phyloP scores from a whole-genome alignment of 2,329 filamentous ascomycete species.

The Mycogone perniciosa region DNA sequence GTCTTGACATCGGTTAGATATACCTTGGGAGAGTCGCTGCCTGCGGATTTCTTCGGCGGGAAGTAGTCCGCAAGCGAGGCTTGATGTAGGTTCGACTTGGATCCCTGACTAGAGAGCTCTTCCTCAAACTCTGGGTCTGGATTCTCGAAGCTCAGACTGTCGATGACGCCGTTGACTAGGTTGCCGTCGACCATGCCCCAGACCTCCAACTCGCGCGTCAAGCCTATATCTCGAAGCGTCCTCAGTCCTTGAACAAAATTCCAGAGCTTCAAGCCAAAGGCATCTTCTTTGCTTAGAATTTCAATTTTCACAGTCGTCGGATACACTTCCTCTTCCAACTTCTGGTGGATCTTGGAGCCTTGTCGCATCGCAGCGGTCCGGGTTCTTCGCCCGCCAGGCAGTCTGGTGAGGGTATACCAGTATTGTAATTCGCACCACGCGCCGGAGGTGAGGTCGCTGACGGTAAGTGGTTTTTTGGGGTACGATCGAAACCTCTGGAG shows the following conservation, averaged over 20 bases:
- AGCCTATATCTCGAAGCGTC: constrained; percentile 61
- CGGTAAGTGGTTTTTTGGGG: constrained; percentile 73
- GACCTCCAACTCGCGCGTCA: constrained; percentile 71
- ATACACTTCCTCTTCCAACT: constrained; percentile 80
- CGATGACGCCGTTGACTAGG: constrained; percentile 83
- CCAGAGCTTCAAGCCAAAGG: constrained; percentile 78
- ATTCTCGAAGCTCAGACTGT: constrained; percentile 72
- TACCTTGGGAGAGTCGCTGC: constrained; percentile 26
- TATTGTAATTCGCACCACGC: constrained; percentile 97
- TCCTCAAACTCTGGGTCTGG: constrained; percentile 66
- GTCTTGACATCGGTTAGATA: constrained; percentile 92
- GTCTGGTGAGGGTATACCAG: constrained; percentile 73
- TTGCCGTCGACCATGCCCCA: constrained; percentile 82
- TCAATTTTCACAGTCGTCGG: constrained; percentile 62
- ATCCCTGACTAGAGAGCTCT: constrained; percentile 38
- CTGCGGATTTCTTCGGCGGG: constrained; percentile 17
- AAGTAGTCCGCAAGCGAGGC: constrained; percentile 38
- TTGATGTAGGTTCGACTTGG: constrained; percentile 26
- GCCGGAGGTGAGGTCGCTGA: constrained; percentile 81
- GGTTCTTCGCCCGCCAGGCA: constrained; percentile 64
- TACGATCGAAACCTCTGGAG: constrained; percentile 72
- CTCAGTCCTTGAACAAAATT: constrained; percentile 83
- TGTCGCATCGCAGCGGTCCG: constrained; percentile 77
- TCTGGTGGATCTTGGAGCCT: constrained; percentile 73
- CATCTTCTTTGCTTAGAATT: constrained; percentile 69